phyloP scores from a whole-genome alignment of 2,329 filamentous ascomycete species.

The Grosmannia clavigera region DNA sequence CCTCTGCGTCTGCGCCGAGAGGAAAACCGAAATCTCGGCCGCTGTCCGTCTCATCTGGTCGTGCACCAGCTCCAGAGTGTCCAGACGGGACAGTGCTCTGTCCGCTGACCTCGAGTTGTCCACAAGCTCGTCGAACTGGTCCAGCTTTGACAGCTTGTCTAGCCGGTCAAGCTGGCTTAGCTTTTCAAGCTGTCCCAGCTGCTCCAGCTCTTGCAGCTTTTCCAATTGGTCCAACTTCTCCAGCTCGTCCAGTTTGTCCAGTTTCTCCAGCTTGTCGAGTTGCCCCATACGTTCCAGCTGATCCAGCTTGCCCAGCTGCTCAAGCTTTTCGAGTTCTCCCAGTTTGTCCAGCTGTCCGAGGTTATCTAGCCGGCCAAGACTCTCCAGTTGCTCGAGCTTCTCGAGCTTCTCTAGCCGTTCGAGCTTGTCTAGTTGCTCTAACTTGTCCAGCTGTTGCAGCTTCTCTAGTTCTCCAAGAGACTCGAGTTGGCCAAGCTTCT shows the following conservation, averaged over 20 bases:
- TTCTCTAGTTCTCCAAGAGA: conserved; percentile 64
- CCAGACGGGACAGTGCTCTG: conserved; percentile 62
- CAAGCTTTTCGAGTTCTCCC: conserved; percentile 14
- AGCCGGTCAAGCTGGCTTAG: conserved; percentile 22
- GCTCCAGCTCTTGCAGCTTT: neutral
- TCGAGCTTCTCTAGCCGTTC: conserved; percentile 1
- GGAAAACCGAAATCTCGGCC: conserved; percentile 70
- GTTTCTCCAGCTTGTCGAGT: conserved; percentile 45
- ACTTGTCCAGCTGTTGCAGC: neutral
- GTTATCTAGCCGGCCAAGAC: conserved; percentile 29
- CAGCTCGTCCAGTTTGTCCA: neutral
- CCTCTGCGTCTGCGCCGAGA: conserved; percentile 62
- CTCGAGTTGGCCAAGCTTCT: conserved; percentile 54
- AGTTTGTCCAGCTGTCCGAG: conserved; percentile 28
- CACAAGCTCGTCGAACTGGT: conserved; percentile 46
- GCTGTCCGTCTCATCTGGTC: conserved; percentile 76
- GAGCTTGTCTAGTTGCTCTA: neutral
- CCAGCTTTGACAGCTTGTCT: conserved; percentile 45
- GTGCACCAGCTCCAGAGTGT: conserved; percentile 79
- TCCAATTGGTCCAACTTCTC: neutral
- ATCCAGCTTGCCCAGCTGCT: neutral
- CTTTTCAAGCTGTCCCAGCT: conserved; percentile 1
- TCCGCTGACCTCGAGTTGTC: conserved; percentile 50
- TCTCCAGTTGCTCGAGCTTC: neutral
- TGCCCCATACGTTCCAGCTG: conserved; percentile 46